Evolutionary conservation across 2,329 filamentous ascomycete genomes (phyloP), one percentile per base, ranked within the genome.

Genomic region (Penicillium sp.): DNA sequence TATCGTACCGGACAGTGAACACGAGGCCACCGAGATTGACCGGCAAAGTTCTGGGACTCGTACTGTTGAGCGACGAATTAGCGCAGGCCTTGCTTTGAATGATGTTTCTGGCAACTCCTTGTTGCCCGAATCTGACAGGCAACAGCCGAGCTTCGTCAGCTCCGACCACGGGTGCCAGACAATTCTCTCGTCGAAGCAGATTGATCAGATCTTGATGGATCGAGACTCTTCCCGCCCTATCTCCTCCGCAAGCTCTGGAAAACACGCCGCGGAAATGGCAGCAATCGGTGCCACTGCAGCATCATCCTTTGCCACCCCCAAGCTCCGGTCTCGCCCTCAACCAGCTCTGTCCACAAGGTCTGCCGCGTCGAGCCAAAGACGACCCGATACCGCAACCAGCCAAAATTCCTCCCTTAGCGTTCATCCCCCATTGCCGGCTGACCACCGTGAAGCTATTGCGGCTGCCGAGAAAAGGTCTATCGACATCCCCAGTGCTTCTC

Each of bases 381-480:
- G 89, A 55, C 88, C 89, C 33, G 79, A 79, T 35, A 96, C 89
- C 66, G 78, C 87, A 37, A 75, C 80, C 34, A 95, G 90, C 67
- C 77, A 79, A 39, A 80, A 73, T 39, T 72, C 74, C 12, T 72
- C 73, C 44, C 67, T 67, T 46, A 68, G 68, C 5, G 71, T 71
- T 29, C 77, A 82, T 50, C 89, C 89, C 34, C 90, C 90, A 29
- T 75, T 96, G 49, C 91, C 90, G 36, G 59, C 76, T 9, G 90
- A 96, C 65, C 90, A 95, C 66, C 87, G 82, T 57, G 82, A 93
- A 69, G 84, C 80, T 49, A 95, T 96, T 58, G 85, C 91, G 60
- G 88, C 88, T 42, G 88, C 87, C 35, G 73, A 77, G 46, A 76
- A 80, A 60, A 84, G 82, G 52, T 76, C 78, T 27, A 76, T 52